Evolutionary conservation across 768 basidiomycete genomes (phyloP).

Genomic region (Leccinum fibrillosum): DNA sequence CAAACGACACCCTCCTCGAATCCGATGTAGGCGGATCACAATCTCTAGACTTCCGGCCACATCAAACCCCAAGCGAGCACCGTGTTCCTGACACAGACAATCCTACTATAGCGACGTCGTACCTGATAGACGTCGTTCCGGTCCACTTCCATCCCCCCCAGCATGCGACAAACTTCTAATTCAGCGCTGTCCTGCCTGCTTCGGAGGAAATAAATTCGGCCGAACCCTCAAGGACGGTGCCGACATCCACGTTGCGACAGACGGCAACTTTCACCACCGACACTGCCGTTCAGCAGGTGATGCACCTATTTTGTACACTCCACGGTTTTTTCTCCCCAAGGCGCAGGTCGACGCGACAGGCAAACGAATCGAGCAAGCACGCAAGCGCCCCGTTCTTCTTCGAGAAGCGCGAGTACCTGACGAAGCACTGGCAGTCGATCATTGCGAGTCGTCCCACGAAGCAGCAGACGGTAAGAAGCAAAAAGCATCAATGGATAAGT

Average conservation of each 20-base stretch:
- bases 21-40: too few relatives aligned
- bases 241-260: slow-evolving; percentile 33
- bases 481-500: too few relatives aligned
- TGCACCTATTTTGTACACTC: not conserved
- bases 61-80: too few relatives aligned
- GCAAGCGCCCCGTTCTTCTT: not conserved
- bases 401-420: not conserved
- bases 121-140: not conserved
- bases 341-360: slow-evolving; percentile 19
- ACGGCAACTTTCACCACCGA: slow-evolving; percentile 1
- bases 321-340: not conserved
- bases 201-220: slow-evolving; percentile 15
- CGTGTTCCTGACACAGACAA: too few relatives aligned
- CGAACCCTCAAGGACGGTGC: slow-evolving; percentile 19
- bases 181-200: slow-evolving; percentile 33
- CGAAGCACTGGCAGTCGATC: not conserved
- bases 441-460: not conserved
- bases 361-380: not conserved
- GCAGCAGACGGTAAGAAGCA: not conserved
- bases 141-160: not conserved
- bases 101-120: too few relatives aligned
- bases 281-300: not conserved
- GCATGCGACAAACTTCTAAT: not conserved
- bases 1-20: too few relatives aligned
- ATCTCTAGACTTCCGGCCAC: too few relatives aligned